Base-by-base conservation (phyloP, 2,329 filamentous ascomycete species). In the Pyrenophora graminea region DNA sequence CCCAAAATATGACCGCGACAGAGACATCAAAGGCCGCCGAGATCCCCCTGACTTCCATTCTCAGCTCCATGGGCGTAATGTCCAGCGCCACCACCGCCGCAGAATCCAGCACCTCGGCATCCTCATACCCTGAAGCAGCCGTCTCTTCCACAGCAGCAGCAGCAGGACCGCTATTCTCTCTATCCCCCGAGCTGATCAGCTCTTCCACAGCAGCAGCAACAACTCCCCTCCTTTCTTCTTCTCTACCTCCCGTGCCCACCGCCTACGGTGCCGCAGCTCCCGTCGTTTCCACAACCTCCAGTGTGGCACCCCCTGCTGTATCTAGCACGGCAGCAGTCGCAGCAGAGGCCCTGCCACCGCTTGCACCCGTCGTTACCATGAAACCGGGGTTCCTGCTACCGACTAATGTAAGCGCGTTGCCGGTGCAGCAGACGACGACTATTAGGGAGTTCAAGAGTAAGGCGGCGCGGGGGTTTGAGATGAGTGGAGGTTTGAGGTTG, bases 331-430 rank as follows among this genome's bases (percentile, higher is more conserved):
- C 38, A 3, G 5, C 30, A 3, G 30, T 30, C 2, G 6, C 33
- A 0, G 15, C 37, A 5, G 40, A 39, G 2, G 21, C 39, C 19
- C 23, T 46, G 1, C 38, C 42, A n/a, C 30, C 41, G 12, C 41
- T 43, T 5, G 50, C 41, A 44, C 37, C 53, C 1, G 39, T 53
- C 10, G 33, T 56, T 13, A 54, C 25, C 18, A 48, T 49, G 41
- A 13, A 32, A 12, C 15, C 42, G 8, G 51, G 47, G 1, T 51
- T 54, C 12, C 12, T 54, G 1, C 31, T 42, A 1, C 47, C 51
- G 10, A 51, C 38, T 8, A 54, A 54, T n/a, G 41, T 33, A 2
- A 51, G 19, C 13, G 39, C 31, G 9, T 13, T 38, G 8, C 47
- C 47, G 6, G 39, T 15, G 4, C 13, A 43, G 38, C 42, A 37